Base-by-base conservation (phyloP, 441 rosid genomes). In the Populus hybrid region DNA sequence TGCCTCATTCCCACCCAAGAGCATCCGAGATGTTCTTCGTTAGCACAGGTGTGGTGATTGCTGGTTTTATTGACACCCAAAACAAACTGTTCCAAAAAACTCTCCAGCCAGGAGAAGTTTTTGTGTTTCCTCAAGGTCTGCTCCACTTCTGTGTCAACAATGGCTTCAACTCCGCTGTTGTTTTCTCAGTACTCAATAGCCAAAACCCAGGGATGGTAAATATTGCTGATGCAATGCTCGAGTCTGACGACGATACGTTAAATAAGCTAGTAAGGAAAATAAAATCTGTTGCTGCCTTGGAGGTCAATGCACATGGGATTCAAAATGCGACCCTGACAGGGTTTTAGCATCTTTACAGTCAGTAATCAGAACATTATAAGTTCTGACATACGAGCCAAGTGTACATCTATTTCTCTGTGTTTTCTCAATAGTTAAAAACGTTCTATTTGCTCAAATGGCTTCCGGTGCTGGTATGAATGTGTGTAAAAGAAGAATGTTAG, bases 121-220 rank as follows among this genome's bases (percentile, higher is more conserved):
- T 92, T 63, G 86, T 90, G 78, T 84, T 92, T 35, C 99, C 99
- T 5, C 81, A 84, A 35, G 98, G 95, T 8, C 78, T 95, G 75
- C 87, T 88, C 30, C 98, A 93, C 74, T 93, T 84, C 74, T 85
- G 86, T 82, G 38, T 88, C 68, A 95, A 89, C 67, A 68, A 65
- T 66, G 99, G 99, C 21, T 89, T 71, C 24, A 93, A 87, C 42
- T 57, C 61, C 71, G 97, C 91, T 2, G 80, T 76, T 2, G 73
- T 83, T 20, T 87, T 76, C 77, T 95, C 98, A 0, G 92, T 93
- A 78, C 81, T 87, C 69, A 93, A 86, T 57, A 87, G 97, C 82
- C 99, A 95, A 83, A 95, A 92, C 80, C 97, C 98, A 3, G 99
- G 99, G 18, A 81, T 86, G 28, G 87, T 88, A 72, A 87, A 80